A percentile compares a stretch with the other conserved stretches of the same genome.
Conservation (phyloP, 2,329 filamentous ascomycete genomes). For the Penicillium griseofulvum region DNA sequence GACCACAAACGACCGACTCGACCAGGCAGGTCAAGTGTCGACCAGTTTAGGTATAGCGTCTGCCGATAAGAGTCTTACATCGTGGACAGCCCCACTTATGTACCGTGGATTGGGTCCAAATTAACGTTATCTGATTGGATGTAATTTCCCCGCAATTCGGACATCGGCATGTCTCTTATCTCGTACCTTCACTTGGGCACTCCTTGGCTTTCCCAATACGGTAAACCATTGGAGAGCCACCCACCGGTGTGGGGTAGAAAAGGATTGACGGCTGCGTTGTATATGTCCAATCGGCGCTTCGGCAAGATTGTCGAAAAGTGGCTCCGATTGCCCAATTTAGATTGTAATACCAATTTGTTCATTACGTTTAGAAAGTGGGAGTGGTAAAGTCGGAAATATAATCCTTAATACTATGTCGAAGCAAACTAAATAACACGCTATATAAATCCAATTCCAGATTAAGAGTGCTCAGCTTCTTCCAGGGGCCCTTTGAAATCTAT, state of each 20-base stretch:
- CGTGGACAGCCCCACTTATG: not conserved
- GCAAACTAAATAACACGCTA: not conserved
- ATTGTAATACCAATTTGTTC: not conserved
- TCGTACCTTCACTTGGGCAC: no score
- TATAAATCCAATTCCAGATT: not conserved
- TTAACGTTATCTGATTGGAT: not conserved
- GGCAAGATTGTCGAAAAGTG: not conserved
- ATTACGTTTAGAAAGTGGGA: not conserved
- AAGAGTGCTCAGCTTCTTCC: not conserved
- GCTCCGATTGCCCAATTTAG: not conserved
- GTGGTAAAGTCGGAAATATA: not conserved
- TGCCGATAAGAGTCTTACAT: not conserved
- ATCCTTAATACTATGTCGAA: not conserved
- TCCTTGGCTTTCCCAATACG: not conserved
- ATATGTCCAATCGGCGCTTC: not conserved
- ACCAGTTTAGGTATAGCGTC: not conserved
- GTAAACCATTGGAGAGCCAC: not conserved
- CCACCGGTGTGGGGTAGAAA: not conserved
- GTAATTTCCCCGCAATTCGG: not conserved
- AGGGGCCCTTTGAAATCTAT: conserved; percentile 34
- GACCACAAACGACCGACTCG: not conserved
- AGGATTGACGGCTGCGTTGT: not conserved
- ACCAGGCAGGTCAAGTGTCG: not conserved
- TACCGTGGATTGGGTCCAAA: not conserved
- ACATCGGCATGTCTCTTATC: not conserved